These are phyloP conservation scores for Canavalia ensiformis DNA, from an alignment of 306 rosid genomes.

Conservation along the genomic window DNA sequence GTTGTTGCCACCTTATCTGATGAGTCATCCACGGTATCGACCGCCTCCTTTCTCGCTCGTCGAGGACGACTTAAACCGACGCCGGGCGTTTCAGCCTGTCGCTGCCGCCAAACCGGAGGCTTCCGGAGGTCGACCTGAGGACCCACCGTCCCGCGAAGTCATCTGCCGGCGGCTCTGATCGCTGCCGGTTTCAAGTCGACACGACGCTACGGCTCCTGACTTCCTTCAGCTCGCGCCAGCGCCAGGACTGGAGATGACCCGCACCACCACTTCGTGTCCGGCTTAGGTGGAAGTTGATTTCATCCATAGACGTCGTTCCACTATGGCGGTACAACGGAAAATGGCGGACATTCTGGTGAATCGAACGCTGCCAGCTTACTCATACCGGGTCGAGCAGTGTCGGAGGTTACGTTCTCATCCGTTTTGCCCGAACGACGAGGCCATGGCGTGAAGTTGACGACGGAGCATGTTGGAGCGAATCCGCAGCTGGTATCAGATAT, in stretches of 20 bases:
- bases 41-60: slow-evolving; percentile 64
- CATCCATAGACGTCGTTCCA: slow-evolving; percentile 71
- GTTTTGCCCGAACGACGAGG: slow-evolving; percentile 85
- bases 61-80: slow-evolving; percentile 70
- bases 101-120: slow-evolving; percentile 82
- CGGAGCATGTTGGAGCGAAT: no score
- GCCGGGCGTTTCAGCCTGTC: slow-evolving; percentile 82
- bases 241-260: slow-evolving; percentile 76
- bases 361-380: slow-evolving; percentile 77
- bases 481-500: slow-evolving; percentile 86
- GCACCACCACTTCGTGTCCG: slow-evolving; percentile 75
- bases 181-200: slow-evolving; percentile 61
- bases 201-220: slow-evolving; percentile 76
- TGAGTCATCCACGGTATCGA: slow-evolving; percentile 76
- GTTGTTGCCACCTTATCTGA: slow-evolving; percentile 70
- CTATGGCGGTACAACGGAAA: slow-evolving; percentile 84
- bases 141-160: slow-evolving; percentile 61
- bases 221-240: slow-evolving; percentile 88
- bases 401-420: slow-evolving; percentile 84
- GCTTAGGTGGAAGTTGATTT: slow-evolving; percentile 79
- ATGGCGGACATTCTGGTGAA: slow-evolving; percentile 88
- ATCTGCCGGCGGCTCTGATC: slow-evolving; percentile 64
- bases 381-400: slow-evolving; percentile 69
- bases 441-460: slow-evolving; percentile 83
- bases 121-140: slow-evolving; percentile 77